Evolutionary conservation across 352 stramenopile genomes (phyloP), one percentile per base, ranked within the genome.

Genomic region (Globisporangium yorkense): DNA sequence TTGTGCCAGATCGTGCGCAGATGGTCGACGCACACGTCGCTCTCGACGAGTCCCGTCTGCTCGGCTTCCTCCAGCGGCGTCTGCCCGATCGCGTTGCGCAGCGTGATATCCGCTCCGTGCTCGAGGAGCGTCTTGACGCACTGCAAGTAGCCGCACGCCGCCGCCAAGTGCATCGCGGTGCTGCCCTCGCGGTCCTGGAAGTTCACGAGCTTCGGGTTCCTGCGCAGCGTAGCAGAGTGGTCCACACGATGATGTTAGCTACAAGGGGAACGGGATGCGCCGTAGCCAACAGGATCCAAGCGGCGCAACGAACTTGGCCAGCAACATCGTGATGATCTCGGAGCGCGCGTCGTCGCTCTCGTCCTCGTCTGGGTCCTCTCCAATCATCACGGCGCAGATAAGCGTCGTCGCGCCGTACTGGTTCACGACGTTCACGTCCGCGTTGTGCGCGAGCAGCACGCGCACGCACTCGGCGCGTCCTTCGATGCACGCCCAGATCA

Each of bases 401-500:
- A 93, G 56, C 31, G 78, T 78, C 27, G 81, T 85, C 35, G 82
- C 80, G 20, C 75, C 81, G 59, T 76, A 82, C 51, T 90, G 80
- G 55, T 87, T 91, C 56, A 89, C 67, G 24, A 84, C 71, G 31
- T 85, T 82, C 5, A 85, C 78, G 31, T 91, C 72, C 20, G 81
- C 84, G 6, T 71, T 66, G 56, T 87, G 66, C 31, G 70, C 58
- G 13, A 94, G 67, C 46, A 92, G 60, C 61, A 83, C 78, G 40
- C 78, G 79, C n/a, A 88, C 82, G 12, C 80, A 79, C 41, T 83
- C 80, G 3, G 67, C 59, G 16, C 77, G 73, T 5, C 79, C 83
- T 80, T 93, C 84, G 60, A 88, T 90, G 24, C 84, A 93, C 31
- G 84, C 80, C 84, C 84, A 93, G 44, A 90, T 78, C 31, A 93